Evolutionary conservation across 1,139 yeast genomes (phyloP), one percentile per base, ranked within the genome.

Genomic region (Protomyces lactucae-debilis): DNA sequence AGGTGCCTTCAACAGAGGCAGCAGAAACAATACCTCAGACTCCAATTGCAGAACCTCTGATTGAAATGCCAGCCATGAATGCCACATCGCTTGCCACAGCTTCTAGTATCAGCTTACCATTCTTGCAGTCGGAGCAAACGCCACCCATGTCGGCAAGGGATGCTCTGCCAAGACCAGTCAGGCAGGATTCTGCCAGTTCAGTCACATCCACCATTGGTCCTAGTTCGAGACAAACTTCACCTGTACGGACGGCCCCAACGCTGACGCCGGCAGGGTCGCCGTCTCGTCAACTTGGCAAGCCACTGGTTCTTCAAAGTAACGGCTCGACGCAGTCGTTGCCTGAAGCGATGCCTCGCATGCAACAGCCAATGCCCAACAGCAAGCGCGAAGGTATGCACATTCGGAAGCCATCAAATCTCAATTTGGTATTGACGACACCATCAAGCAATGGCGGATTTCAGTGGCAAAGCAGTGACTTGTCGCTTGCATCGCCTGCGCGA

Each of bases 41-140:
- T 12, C 63, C 63, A 5, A 25, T 40, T n/a, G 45, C 35, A 32
- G 63, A 59, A 21, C 43, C 54, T 4, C 16, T 55, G 21, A 59
- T 59, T 18, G 63, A 59, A 32, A 59, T 59, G 63, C 63, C 63
- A 40, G 63, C 63, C 10, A 48, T 59, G 53, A 52, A 59, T 43
- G 63, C 63, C 21, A 59, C 63, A 8, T 59, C 63, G n/a, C 37
- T 59, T 23, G 40, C 52, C 32, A 40, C 63, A 3, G 63, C 55
- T 12, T 59, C 63, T 3, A 23, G 56, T 8, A 40, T 59, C 18
- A 52, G 57, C 21, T 43, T 59, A 23, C 63, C 63, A 8, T 52
- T 51, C 25, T 36, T 52, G 9, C 48, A 36, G n/a, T 57, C 61
- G 8, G 45, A 36, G 9, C 48, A 48, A 12, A 54, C 55, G 1